Percentiles rank a stretch among this genome's conserved stretches.
Conservation (phyloP, 2,329 filamentous ascomycete genomes). For the Ceratocystis destructans region DNA sequence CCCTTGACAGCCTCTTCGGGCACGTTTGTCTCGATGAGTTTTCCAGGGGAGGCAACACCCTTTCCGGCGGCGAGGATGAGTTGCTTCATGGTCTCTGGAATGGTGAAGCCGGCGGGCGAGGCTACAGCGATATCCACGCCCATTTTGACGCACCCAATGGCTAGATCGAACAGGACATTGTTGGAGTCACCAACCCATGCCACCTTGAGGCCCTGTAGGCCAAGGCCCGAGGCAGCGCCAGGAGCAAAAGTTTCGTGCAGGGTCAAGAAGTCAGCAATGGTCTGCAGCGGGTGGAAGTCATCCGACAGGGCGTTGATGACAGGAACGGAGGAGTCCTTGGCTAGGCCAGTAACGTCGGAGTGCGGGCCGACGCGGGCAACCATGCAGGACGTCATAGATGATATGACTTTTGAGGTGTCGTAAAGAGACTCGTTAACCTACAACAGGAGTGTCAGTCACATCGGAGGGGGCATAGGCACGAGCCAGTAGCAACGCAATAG, state of each 20-base stretch:
- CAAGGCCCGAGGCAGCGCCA: constrained; percentile 34
- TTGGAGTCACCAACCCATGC: constrained; percentile 96
- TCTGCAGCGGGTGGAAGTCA: constrained; percentile 86
- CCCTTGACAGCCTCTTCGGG: constrained; percentile 76
- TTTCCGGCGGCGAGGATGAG: constrained; percentile 53
- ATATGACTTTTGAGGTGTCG: constrained; percentile 83
- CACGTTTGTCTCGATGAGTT: constrained; percentile 58
- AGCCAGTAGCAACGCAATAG: too few species aligned
- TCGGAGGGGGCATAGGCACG: not conserved
- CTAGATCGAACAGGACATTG: constrained; percentile 90
- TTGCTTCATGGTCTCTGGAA: constrained; percentile 59
- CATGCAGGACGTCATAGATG: constrained; percentile 79
- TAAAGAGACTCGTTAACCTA: constrained; percentile 91
- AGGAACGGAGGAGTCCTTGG: constrained; percentile 60
- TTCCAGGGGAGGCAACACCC: constrained; percentile 45
- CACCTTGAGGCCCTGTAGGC: constrained; percentile 71
- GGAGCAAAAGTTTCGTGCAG: constrained; percentile 59
- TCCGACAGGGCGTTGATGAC: constrained; percentile 83
- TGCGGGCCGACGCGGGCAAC: constrained; percentile 67
- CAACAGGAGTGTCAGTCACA: not conserved
- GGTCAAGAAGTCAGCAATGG: constrained; percentile 85
- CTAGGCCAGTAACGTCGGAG: constrained; percentile 57
- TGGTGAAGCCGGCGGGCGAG: constrained; percentile 71
- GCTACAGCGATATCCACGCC: constrained; percentile 79
- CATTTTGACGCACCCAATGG: constrained; percentile 74